Percentiles rank a stretch among this genome's conserved stretches.
Conservation (phyloP, 2,329 filamentous ascomycete species). For the Colletotrichum magnum region DNA sequence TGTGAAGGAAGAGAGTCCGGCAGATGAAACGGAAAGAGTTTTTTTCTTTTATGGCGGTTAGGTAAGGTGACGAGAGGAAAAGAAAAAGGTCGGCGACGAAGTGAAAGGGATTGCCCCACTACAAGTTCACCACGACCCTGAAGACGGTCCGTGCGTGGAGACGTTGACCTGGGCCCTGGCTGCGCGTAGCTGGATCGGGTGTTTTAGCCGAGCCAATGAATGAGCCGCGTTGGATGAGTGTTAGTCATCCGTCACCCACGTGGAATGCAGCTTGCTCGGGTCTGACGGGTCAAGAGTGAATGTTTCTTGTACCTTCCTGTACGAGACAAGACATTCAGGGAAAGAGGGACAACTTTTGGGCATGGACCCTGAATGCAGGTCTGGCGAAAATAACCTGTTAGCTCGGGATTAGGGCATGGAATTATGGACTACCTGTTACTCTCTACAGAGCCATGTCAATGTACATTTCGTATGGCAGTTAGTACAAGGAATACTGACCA, state of each 20-base stretch:
- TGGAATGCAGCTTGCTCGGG: neutral
- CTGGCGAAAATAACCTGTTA: too few relatives aligned
- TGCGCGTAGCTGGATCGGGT: neutral
- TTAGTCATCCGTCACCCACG: neutral
- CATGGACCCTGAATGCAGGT: too few relatives aligned
- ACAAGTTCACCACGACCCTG: neutral
- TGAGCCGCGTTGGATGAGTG: too few relatives aligned
- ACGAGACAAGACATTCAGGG: neutral
- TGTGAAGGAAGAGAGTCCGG: neutral
- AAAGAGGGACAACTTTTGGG: neutral
- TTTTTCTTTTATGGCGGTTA: neutral
- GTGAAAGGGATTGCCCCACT: conserved; percentile 12
- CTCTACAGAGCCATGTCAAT: too few relatives aligned
- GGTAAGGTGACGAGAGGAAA: neutral
- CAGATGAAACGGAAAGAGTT: neutral
- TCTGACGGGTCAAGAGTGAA: too few relatives aligned
- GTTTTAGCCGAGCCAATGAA: conserved; percentile 34
- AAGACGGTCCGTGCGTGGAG: neutral
- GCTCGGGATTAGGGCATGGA: too few relatives aligned
- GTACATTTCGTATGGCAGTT: conserved; percentile 6
- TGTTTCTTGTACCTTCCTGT: too few relatives aligned
- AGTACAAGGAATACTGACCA: conserved; percentile 12
- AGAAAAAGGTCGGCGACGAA: conserved; percentile 34
- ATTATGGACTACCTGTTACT: too few relatives aligned
- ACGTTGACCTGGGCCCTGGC: neutral